A percentile compares a stretch with the other conserved stretches of the same genome.
These are phyloP conservation scores for Penicillium coprophilum DNA, from an alignment of 495 filamentous ascomycete species.

Conservation along the genomic window DNA sequence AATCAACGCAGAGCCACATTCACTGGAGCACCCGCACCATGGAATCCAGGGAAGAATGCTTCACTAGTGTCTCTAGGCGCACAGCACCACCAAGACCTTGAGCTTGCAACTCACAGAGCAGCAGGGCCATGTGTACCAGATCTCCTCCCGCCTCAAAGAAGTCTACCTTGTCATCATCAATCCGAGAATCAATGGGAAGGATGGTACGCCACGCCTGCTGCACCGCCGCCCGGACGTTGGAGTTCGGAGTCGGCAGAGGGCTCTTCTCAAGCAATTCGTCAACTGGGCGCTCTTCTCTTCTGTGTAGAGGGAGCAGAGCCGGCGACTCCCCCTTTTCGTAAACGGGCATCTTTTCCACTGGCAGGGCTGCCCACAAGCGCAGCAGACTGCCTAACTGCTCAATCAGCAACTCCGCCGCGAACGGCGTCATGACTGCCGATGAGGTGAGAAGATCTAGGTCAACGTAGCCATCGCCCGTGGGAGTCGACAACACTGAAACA, in stretches of 20 bases:
- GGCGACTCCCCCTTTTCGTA: constrained; percentile 2
- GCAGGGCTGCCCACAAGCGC: constrained; percentile 1
- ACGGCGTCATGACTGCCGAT: constrained; percentile 1
- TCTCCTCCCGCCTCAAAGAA: constrained; percentile 4
- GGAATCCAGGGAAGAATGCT: constrained; percentile 7
- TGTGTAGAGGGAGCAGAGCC: constrained; percentile 1
- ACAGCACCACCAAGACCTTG: background rate
- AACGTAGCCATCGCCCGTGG: constrained; percentile 1
- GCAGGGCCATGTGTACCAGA: constrained; percentile 6
- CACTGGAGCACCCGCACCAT: constrained; percentile 3
- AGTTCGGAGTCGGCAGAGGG: background rate
- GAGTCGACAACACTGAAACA: constrained; percentile 7
- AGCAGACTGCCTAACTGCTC: constrained; percentile 4
- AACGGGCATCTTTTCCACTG: background rate
- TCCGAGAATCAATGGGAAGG: background rate
- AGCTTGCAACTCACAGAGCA: constrained; percentile 1
- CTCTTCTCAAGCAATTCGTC: constrained; percentile 1
- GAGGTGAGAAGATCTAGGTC: constrained; percentile 6
- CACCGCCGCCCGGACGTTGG: constrained; percentile 3
- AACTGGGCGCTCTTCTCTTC: background rate
- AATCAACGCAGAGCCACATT: background rate
- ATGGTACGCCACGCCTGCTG: constrained; percentile 2
- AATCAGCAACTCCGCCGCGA: constrained; percentile 5
- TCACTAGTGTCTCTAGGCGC: constrained; percentile 2
- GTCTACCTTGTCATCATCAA: constrained; percentile 1